phyloP scores from a whole-genome alignment of 345 rosid species.

The Arabidopsis suecica region DNA sequence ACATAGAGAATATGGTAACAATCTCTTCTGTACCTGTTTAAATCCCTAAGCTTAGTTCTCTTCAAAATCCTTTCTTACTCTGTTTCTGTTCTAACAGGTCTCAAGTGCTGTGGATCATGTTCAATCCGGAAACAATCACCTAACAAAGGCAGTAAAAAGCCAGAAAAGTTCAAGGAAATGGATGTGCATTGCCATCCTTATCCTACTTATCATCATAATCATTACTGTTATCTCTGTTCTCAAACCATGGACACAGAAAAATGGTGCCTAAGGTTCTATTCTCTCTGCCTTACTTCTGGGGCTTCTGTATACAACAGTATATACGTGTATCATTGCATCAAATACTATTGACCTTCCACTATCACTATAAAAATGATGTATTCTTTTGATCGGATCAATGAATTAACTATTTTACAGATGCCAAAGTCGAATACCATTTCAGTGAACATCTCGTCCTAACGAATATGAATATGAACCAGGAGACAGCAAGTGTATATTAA shows the following conservation, averaged over 20 bases:
- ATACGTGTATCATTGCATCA: constrained; percentile 31
- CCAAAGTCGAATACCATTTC: constrained; percentile 5
- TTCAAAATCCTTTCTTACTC: constrained; percentile 8
- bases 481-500: constrained; percentile 8
- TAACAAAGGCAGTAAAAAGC: constrained; percentile 69
- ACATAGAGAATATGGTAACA: constrained; percentile 86
- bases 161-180: constrained; percentile 90
- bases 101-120: constrained; percentile 94
- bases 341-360: constrained; percentile 18
- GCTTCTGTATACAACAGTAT: constrained; percentile 40
- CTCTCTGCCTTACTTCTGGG: constrained; percentile 13
- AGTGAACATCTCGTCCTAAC: constrained; percentile 10
- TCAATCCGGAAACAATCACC: constrained; percentile 74
- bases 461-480: constrained; percentile 1
- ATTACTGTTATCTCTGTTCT: constrained; percentile 69
- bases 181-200: constrained; percentile 87
- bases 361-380: constrained; percentile 30
- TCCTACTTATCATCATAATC: constrained; percentile 76
- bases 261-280: constrained; percentile 60
- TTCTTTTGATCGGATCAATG: constrained; percentile 31
- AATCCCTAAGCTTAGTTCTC: not conserved
- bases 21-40: constrained; percentile 9
- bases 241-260: constrained; percentile 81
- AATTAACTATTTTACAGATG: constrained; percentile 6
- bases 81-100: constrained; percentile 54